phyloP scores from a whole-genome alignment of 176 grass and related monocot species.

The Microstegium vimineum region DNA sequence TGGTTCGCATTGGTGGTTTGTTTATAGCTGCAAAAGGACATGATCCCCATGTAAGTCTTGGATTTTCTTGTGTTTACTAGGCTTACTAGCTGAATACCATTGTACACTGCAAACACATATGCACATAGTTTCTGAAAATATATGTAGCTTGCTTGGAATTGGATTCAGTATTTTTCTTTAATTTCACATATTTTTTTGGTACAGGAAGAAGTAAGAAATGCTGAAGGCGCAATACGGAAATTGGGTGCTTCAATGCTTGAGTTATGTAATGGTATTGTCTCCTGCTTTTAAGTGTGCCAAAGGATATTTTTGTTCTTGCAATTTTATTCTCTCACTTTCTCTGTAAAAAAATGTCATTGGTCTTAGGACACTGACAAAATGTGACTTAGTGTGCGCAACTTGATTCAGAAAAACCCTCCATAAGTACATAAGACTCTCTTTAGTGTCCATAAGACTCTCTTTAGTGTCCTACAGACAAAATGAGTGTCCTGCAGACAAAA shows the following conservation, averaged over 20 bases:
- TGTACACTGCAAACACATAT: background rate
- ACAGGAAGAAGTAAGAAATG: conserved; percentile 78
- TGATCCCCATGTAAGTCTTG: conserved; percentile 64
- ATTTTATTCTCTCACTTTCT: background rate
- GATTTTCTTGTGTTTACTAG: background rate
- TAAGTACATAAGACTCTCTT: too few relatives aligned
- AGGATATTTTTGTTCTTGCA: background rate
- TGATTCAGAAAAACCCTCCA: background rate
- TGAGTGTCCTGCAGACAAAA: background rate
- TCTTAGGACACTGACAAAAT: background rate
- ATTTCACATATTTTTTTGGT: background rate
- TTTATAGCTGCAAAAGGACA: conserved; percentile 91
- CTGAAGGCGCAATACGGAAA: conserved; percentile 51
- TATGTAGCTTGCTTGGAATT: background rate
- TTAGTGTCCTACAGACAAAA: background rate
- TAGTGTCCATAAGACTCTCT: too few relatives aligned
- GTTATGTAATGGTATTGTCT: conserved; percentile 49
- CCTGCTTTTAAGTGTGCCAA: background rate
- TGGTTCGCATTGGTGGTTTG: conserved; percentile 87
- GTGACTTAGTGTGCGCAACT: background rate
- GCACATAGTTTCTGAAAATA: background rate
- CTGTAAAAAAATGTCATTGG: background rate
- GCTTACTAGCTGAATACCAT: conserved; percentile 12
- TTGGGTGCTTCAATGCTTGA: conserved; percentile 67
- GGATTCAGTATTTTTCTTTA: too few relatives aligned